Conservation (phyloP, 164 flowering plant species). For the Berberis vulgaris region DNA sequence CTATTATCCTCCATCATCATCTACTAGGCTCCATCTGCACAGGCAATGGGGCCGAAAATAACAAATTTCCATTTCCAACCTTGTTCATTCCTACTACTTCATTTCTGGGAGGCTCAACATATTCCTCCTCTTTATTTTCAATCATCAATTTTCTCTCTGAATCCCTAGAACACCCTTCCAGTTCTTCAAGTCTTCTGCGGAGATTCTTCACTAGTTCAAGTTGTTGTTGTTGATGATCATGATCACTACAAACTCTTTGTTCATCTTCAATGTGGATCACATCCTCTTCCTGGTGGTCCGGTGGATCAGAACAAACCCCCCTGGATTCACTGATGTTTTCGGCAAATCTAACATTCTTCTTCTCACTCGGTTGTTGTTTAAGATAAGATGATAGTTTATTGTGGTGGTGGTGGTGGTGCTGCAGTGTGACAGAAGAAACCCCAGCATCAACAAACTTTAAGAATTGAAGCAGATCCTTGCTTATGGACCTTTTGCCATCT, state of each 20-base stretch:
- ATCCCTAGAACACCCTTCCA: conserved; percentile 15
- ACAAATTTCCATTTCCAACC: conserved; percentile 17
- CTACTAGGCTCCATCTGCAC: conserved; percentile 48
- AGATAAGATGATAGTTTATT: neutral
- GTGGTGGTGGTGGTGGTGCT: neutral
- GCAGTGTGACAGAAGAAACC: conserved; percentile 24
- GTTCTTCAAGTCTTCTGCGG: conserved; percentile 15
- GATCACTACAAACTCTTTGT: conserved; percentile 17
- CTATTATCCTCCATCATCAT: neutral
- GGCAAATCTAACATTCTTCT: conserved; percentile 10
- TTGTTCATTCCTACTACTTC: conserved; percentile 16
- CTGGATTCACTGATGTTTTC: conserved; percentile 3
- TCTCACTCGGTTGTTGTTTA: neutral
- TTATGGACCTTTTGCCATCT: conserved; percentile 44
- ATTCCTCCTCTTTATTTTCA: conserved; percentile 1
- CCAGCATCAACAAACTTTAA: conserved; percentile 47
- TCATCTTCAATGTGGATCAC: neutral
- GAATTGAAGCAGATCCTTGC: conserved; percentile 44
- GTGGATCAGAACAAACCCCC: conserved; percentile 11
- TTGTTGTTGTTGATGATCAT: conserved; percentile 14
- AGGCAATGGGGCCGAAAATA: conserved; percentile 54
- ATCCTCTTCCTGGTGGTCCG: neutral
- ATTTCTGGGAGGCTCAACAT: neutral
- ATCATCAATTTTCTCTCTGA: conserved; percentile 10
- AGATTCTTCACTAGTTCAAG: conserved; percentile 13